Evolutionary conservation across 805 yeast species (phyloP).

Genomic region (Metschnikowia koreensis): DNA sequence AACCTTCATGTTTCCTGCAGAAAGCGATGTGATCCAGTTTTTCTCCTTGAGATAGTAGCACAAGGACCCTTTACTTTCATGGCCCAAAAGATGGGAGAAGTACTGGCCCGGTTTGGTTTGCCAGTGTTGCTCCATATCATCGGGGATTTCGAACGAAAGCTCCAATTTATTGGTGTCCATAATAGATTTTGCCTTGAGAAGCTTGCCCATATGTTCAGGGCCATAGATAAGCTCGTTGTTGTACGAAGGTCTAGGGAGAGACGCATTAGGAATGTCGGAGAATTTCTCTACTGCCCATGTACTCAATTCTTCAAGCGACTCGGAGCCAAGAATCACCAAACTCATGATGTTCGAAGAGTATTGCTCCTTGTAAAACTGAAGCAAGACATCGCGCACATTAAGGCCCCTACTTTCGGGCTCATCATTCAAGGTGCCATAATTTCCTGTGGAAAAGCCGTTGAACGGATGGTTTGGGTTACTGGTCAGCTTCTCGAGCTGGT

Average conservation of each 20-base stretch:
- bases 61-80: constrained; percentile 87
- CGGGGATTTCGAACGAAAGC: constrained; percentile 72
- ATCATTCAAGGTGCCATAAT: constrained; percentile 66
- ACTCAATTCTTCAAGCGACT: constrained; percentile 68
- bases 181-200: constrained; percentile 74
- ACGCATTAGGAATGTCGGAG: constrained; percentile 55
- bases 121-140: constrained; percentile 60
- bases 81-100: constrained; percentile 82
- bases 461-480: constrained; percentile 79
- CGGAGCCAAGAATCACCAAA: constrained; percentile 80
- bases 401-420: constrained; percentile 58
- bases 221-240: constrained; percentile 47
- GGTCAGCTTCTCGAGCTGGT: constrained; percentile 75
- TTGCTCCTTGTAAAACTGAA: constrained; percentile 66
- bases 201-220: constrained; percentile 46
- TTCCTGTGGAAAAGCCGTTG: constrained; percentile 89
- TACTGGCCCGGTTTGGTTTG: constrained; percentile 67
- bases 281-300: constrained; percentile 69
- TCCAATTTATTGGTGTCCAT: constrained; percentile 72
- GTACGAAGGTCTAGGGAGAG: constrained; percentile 46
- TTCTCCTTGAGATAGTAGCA: constrained; percentile 61
- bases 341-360: constrained; percentile 91
- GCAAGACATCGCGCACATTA: constrained; percentile 77
- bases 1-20: constrained; percentile 67
- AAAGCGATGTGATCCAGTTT: constrained; percentile 78